Evolutionary conservation across 495 filamentous ascomycete species (phyloP).

Genomic region (Rusavskia elegans): DNA sequence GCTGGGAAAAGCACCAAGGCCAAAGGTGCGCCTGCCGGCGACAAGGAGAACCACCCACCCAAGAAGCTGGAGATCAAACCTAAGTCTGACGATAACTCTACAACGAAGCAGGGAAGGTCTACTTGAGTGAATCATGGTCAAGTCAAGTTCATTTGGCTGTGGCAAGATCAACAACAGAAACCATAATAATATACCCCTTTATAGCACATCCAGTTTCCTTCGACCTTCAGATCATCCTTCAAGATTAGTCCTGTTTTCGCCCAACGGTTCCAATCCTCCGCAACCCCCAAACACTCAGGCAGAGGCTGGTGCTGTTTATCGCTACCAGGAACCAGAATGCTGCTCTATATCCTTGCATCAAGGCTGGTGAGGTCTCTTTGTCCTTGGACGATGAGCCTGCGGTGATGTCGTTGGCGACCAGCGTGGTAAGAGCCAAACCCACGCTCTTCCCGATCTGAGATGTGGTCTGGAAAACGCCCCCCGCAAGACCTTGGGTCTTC

Average conservation of each 20-base stretch:
- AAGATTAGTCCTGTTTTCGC: constrained; percentile 11
- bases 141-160: no score
- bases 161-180: no score
- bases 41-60: neutral
- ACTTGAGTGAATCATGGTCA: no score
- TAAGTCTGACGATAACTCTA: neutral
- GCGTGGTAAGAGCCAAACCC: constrained; percentile 37
- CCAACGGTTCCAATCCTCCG: constrained; percentile 11
- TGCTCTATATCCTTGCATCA: constrained; percentile 34
- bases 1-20: neutral
- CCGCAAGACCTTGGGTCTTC: constrained; percentile 42
- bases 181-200: no score
- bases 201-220: no score
- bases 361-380: constrained; percentile 16
- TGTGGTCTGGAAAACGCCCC: constrained; percentile 50
- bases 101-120: neutral
- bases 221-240: no score
- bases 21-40: neutral
- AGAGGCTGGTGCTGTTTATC: constrained; percentile 18
- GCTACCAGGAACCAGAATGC: constrained; percentile 37
- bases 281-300: constrained; percentile 26
- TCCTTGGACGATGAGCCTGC: constrained; percentile 12
- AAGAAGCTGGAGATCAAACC: constrained; percentile 3
- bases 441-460: constrained; percentile 43
- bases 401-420: constrained; percentile 38